Base-by-base conservation (phyloP, 805 yeast genomes). In the Myxozyma monticola region DNA sequence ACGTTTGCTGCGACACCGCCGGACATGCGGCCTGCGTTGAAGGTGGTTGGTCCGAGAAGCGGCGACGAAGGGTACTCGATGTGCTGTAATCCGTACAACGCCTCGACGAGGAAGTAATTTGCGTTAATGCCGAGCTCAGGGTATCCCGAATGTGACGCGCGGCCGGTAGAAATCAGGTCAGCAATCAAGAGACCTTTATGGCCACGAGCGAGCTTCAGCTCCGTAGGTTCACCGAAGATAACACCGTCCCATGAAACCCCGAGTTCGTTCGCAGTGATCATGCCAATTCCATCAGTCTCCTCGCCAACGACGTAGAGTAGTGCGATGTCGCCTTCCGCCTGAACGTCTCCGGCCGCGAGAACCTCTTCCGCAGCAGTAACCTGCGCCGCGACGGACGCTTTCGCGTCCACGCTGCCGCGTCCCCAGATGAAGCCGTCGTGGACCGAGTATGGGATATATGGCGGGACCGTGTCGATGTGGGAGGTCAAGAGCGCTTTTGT, bases 161-260 rank as follows among this genome's bases (percentile, higher is more conserved):
- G 46, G 21, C 60, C 60, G 10, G 34, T 39, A 12, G 57, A 44
- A 14, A 36, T 14, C 22, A 56, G 28, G 29, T 50, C 54, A 20
- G 49, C 53, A 21, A 49, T 26, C 15, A 56, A 21, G 25, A 56
- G 14, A 9, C 60, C 60, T 38, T 84, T 84, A 62, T 84, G 90
- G 10, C 88, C 89, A 4, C 76, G 77, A 12, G 85, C 87, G 18
- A 84, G 69, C 59, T 79, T 81, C 62, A 76, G 70, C 57, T 83
- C 88, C 0, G 90, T 84, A 9, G 90, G 90, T 64, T 84, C 90
- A 10, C 89, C 89, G 67, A 83, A 84, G 26, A 84, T 73, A 14
- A 76, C 88, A 8, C 77, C 59, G 9, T 78, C 77, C 86, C 86
- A 83, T 7, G 65, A 62, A 18, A 59, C 54, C 18, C 73, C 70